phyloP scores from a whole-genome alignment of 306 rosid genomes.

The Rosa persica region DNA sequence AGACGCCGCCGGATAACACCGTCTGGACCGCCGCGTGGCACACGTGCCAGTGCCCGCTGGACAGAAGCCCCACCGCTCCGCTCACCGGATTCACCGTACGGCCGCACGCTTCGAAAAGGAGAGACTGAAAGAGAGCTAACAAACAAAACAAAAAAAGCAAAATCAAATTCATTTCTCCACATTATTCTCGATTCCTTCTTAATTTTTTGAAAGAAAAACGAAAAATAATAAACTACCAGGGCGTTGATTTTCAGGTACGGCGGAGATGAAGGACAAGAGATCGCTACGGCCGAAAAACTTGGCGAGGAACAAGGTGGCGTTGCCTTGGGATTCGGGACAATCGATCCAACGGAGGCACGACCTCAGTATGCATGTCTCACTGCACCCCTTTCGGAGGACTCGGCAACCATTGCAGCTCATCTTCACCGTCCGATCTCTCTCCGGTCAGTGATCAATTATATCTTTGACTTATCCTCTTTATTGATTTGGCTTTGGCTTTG shows the following conservation, averaged over 20 bases:
- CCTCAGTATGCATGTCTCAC: constrained; percentile 52
- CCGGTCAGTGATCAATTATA: not conserved
- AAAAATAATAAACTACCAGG: constrained; percentile 32
- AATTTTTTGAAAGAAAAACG: not conserved
- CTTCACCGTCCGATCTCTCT: constrained; percentile 6
- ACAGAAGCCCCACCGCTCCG: constrained; percentile 66
- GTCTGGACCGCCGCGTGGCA: constrained; percentile 64
- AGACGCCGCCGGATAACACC: constrained; percentile 48
- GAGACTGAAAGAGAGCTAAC: constrained; percentile 70
- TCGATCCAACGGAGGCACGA: constrained; percentile 60
- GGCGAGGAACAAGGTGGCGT: constrained; percentile 72
- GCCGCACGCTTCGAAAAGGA: constrained; percentile 73
- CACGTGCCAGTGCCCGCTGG: constrained; percentile 64
- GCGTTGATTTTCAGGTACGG: constrained; percentile 49
- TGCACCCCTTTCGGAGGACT: constrained; percentile 67
- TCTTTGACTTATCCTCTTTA: not conserved
- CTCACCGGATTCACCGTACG: constrained; percentile 72
- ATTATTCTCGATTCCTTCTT: not conserved
- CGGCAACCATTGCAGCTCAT: constrained; percentile 90
- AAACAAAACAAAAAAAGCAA: not conserved
- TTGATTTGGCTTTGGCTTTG: not conserved
- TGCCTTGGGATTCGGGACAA: constrained; percentile 55
- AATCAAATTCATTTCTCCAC: not conserved
- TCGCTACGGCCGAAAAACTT: constrained; percentile 77
- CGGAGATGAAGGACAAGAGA: constrained; percentile 60